phyloP scores from a whole-genome alignment of 129 eudicot species.

The Pseudognaphalium luteoalbum region DNA sequence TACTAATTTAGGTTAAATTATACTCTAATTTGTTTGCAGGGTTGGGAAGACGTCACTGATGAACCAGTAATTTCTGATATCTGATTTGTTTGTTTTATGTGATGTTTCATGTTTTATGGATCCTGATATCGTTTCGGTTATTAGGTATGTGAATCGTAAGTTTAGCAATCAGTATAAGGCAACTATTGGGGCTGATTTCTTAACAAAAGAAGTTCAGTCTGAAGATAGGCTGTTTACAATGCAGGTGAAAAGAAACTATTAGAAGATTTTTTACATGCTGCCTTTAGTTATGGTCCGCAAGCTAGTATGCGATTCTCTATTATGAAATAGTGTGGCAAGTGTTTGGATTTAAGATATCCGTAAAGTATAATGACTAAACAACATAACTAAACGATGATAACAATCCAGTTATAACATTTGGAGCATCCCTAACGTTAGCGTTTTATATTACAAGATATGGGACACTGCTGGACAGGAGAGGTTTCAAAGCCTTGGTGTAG shows the following conservation, averaged over 20 bases:
- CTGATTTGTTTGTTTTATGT: constrained; percentile 3
- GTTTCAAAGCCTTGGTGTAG: constrained; percentile 76
- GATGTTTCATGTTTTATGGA: constrained; percentile 4
- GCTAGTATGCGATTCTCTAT: too few species aligned
- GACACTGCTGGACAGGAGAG: constrained; percentile 81
- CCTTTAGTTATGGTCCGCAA: not conserved
- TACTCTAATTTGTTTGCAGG: constrained; percentile 30
- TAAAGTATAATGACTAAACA: too few species aligned
- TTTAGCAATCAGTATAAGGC: constrained; percentile 79
- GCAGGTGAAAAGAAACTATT: constrained; percentile 47
- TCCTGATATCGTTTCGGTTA: constrained; percentile 15
- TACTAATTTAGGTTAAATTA: constrained; percentile 26
- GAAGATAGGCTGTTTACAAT: constrained; percentile 65
- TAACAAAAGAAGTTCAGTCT: constrained; percentile 66
- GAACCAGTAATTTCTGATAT: constrained; percentile 55
- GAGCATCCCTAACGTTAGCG: not conserved
- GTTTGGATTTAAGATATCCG: not conserved
- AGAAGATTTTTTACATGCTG: not conserved
- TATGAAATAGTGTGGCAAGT: not conserved
- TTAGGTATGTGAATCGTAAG: constrained; percentile 70
- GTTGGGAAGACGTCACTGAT: constrained; percentile 79
- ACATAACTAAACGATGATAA: not conserved
- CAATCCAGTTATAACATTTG: not conserved
- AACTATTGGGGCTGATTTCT: constrained; percentile 75
- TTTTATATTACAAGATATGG: constrained; percentile 48